A percentile compares a stretch with the other conserved stretches of the same genome.
These are phyloP conservation scores for Strobilomyces confusus DNA, from an alignment of 768 basidiomycete species.

Conservation along the genomic window DNA sequence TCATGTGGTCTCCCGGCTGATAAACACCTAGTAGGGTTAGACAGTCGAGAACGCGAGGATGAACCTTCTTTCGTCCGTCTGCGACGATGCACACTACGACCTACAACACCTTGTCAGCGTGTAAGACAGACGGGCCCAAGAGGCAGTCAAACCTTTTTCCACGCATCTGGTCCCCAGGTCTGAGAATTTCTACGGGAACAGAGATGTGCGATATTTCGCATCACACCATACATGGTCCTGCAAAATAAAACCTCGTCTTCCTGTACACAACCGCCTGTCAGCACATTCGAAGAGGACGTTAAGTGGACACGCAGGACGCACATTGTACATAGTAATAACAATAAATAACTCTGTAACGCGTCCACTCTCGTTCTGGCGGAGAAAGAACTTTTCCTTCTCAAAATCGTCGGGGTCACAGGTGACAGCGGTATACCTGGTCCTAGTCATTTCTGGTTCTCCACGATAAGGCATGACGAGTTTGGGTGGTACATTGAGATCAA, in stretches of 20 bases:
- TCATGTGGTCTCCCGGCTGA: conserved; percentile 63
- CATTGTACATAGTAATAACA: conserved; percentile 96
- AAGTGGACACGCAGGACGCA: conserved; percentile 38
- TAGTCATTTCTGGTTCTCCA: conserved; percentile 68
- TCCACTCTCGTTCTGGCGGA: conserved; percentile 77
- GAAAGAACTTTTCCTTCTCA: conserved; percentile 74
- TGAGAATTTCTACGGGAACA: conserved; percentile 86
- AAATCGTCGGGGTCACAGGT: conserved; percentile 95
- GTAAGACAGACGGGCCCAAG: neutral
- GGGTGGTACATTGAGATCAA: conserved; percentile 80
- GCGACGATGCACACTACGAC: conserved; percentile 92
- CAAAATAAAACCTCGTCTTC: conserved; percentile 90
- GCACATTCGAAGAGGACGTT: conserved; percentile 4
- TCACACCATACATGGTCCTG: conserved; percentile 91
- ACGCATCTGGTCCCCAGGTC: conserved; percentile 94
- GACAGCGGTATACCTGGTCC: conserved; percentile 80
- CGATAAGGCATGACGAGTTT: conserved; percentile 73
- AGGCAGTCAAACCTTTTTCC: conserved; percentile 72
- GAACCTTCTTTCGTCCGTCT: conserved; percentile 79
- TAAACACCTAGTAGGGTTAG: conserved; percentile 92
- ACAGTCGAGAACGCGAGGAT: conserved; percentile 83
- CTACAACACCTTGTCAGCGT: conserved; percentile 31
- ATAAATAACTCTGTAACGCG: conserved; percentile 89
- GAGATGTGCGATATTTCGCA: conserved; percentile 79
- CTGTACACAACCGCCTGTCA: conserved; percentile 34